These are phyloP conservation scores for Plasmodium vivax DNA, from an alignment of 169 alveolate species.

Conservation along the genomic window DNA sequence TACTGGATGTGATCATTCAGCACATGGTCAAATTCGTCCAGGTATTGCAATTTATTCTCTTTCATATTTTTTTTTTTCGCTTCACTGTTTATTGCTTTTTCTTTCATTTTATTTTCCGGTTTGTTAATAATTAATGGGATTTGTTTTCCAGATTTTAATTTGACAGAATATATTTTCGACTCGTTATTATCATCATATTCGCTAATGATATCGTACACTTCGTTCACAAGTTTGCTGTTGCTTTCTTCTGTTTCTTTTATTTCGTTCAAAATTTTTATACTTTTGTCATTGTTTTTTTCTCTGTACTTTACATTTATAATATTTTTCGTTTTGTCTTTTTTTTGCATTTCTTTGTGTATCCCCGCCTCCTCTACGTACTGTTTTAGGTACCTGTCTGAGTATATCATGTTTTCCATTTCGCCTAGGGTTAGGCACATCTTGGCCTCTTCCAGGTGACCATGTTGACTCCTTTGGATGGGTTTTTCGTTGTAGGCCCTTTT, in stretches of 20 bases:
- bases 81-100: background rate
- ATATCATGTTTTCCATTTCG: slow-evolving; percentile 22
- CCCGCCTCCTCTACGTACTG: background rate
- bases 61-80: background rate
- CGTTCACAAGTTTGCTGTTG: slow-evolving; percentile 53
- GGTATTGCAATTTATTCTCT: slow-evolving; percentile 23
- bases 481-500: background rate
- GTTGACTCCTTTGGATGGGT: background rate
- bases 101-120: slow-evolving; percentile 3
- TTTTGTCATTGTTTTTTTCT: slow-evolving; percentile 16
- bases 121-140: slow-evolving; percentile 37
- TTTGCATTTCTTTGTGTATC: background rate
- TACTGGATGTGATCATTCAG: slow-evolving; percentile 36
- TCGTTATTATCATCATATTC: slow-evolving; percentile 25
- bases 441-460: background rate
- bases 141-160: slow-evolving; percentile 17
- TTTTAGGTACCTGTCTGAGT: background rate
- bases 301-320: background rate
- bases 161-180: slow-evolving; percentile 17
- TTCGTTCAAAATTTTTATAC: slow-evolving; percentile 65
- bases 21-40: slow-evolving; percentile 32
- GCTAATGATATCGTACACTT: slow-evolving; percentile 55
- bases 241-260: slow-evolving; percentile 58
- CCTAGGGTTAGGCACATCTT: slow-evolving; percentile 20
- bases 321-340: slow-evolving; percentile 5